Conservation (phyloP, 2,329 filamentous ascomycete genomes). For the Penicillium sp. region DNA sequence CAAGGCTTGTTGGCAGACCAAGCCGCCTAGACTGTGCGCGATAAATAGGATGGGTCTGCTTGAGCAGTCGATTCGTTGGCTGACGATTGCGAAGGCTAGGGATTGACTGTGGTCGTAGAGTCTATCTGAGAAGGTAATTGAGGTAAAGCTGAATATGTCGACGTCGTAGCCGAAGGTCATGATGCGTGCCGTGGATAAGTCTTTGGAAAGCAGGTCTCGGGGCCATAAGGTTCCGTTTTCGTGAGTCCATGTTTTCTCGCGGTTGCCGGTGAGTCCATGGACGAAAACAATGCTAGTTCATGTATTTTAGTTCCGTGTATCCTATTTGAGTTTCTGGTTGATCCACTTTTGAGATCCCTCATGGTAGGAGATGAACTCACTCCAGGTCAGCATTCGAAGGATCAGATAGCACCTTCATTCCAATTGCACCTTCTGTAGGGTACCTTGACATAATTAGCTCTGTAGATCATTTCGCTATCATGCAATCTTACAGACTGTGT, state of each 20-base stretch:
- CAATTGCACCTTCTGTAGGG: background rate
- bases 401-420: conserved; percentile 2
- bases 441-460: background rate
- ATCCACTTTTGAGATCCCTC: background rate
- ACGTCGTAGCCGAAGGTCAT: conserved; percentile 9
- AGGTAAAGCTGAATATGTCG: background rate
- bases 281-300: background rate
- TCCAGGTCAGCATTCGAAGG: conserved; percentile 1
- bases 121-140: background rate
- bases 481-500: background rate
- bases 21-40: conserved; percentile 30
- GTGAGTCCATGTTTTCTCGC: conserved; percentile 4
- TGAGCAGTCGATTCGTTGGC: background rate
- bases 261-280: conserved; percentile 3
- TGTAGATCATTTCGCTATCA: background rate
- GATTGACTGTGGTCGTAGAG: conserved; percentile 1
- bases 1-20: conserved; percentile 24
- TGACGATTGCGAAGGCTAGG: conserved; percentile 8
- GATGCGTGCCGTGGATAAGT: conserved; percentile 3
- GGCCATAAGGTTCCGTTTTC: conserved; percentile 29
- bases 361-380: background rate
- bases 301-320: background rate
- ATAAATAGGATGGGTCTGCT: conserved; percentile 24
- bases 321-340: background rate
- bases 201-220: conserved; percentile 20